Evolutionary conservation across 176 grass and related monocot species (phyloP).

Genomic region (Juncus inflexus): DNA sequence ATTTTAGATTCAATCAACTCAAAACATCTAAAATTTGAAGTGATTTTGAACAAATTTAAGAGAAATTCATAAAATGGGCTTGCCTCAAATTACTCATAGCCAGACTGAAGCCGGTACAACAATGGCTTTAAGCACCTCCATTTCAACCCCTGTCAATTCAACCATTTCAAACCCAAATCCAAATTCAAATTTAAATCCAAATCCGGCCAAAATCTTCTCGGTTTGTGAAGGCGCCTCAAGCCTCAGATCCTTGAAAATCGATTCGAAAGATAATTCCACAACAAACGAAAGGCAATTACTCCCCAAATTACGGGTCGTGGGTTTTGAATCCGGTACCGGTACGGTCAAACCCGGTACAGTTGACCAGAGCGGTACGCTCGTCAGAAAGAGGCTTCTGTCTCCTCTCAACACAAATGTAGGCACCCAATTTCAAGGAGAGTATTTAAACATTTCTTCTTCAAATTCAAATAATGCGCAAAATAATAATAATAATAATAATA

Average conservation of each 20-base stretch:
- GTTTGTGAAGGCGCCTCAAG: conserved; percentile 9
- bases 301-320: conserved; percentile 52
- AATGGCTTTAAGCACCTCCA: conserved; percentile 36
- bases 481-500: conserved; percentile 24
- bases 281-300: conserved; percentile 31
- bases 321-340: conserved; percentile 56
- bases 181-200: conserved; percentile 2
- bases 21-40: neutral
- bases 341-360: neutral
- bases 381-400: conserved; percentile 74
- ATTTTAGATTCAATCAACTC: neutral
- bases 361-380: conserved; percentile 13
- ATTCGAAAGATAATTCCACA: conserved; percentile 26
- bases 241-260: conserved; percentile 42
- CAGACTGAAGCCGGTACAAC: conserved; percentile 37
- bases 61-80: conserved; percentile 47
- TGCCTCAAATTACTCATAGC: conserved; percentile 53
- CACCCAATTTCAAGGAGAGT: conserved; percentile 53
- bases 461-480: conserved; percentile 4
- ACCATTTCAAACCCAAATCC: conserved; percentile 21
- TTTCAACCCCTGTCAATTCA: conserved; percentile 23
- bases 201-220: too few relatives aligned
- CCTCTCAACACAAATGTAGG: conserved; percentile 55
- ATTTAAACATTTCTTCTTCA: conserved; percentile 50
- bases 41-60: neutral